A percentile compares a stretch with the other conserved stretches of the same genome.
Conservation (phyloP, 345 rosid genomes). For the Corchorus olitorius region DNA sequence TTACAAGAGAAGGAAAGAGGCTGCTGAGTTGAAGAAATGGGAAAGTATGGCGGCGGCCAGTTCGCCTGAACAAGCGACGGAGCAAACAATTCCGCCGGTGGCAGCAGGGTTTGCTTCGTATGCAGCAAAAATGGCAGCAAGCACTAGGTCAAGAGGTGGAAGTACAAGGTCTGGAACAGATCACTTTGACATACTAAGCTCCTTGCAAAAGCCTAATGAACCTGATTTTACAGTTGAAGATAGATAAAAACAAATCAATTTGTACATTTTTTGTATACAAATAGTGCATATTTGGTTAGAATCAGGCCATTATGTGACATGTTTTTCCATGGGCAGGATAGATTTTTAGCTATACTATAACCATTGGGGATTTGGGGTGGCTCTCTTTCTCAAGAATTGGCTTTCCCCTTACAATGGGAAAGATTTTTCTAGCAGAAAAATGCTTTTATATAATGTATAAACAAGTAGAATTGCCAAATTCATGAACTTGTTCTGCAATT, state of each 20-base stretch:
- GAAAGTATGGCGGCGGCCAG: conserved; percentile 19
- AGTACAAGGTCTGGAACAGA: conserved; percentile 34
- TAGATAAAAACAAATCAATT: conserved; percentile 17
- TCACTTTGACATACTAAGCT: conserved; percentile 18
- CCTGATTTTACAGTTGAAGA: conserved; percentile 44
- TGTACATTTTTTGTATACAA: background rate
- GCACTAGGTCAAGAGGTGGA: conserved; percentile 38
- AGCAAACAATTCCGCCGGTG: conserved; percentile 2
- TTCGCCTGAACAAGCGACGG: background rate
- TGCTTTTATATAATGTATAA: background rate
- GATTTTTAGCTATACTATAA: background rate
- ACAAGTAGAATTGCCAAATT: background rate
- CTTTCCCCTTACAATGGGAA: background rate
- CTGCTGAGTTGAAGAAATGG: conserved; percentile 35
- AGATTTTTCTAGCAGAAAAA: background rate
- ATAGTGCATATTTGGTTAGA: background rate
- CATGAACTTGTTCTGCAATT: background rate
- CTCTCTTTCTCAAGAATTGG: background rate
- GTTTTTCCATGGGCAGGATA: background rate
- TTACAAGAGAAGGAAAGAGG: conserved; percentile 40
- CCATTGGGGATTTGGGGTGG: background rate
- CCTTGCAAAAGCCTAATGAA: conserved; percentile 46
- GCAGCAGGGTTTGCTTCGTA: conserved; percentile 18
- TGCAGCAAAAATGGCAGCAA: conserved; percentile 30
- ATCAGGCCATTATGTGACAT: background rate